phyloP scores from a whole-genome alignment of 441 rosid genomes.

The Arabidopsis lyrata region DNA sequence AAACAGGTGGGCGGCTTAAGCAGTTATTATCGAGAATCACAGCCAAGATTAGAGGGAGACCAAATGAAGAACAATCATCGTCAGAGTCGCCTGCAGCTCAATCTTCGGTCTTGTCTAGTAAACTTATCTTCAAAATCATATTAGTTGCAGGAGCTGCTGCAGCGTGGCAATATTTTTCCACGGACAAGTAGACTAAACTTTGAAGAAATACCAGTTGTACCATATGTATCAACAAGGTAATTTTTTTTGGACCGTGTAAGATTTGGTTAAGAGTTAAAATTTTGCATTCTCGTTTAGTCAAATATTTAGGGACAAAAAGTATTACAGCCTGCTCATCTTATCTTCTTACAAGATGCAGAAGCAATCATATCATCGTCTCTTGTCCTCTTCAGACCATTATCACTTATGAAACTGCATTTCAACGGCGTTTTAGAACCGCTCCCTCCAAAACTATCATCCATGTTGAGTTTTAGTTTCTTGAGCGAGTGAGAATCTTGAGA shows the following conservation, averaged over 20 bases:
- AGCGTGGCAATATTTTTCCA: slow-evolving; percentile 68
- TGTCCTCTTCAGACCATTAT: slow-evolving; percentile 38
- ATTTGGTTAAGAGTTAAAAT: slow-evolving; percentile 26
- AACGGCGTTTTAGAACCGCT: neutral
- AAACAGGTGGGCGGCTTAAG: slow-evolving; percentile 50
- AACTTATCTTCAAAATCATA: slow-evolving; percentile 61
- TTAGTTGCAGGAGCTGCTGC: slow-evolving; percentile 71
- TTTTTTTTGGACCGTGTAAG: slow-evolving; percentile 23
- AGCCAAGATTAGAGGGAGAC: slow-evolving; percentile 74
- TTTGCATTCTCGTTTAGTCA: slow-evolving; percentile 25
- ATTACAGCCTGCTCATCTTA: slow-evolving; percentile 18
- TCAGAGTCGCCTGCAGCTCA: slow-evolving; percentile 36
- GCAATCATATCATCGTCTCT: slow-evolving; percentile 39
- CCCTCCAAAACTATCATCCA: slow-evolving; percentile 36
- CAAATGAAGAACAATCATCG: slow-evolving; percentile 39
- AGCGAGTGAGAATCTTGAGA: slow-evolving; percentile 49
- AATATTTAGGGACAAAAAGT: slow-evolving; percentile 1
- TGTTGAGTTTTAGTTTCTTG: slow-evolving; percentile 58
- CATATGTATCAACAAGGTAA: slow-evolving; percentile 30
- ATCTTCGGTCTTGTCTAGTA: slow-evolving; percentile 55
- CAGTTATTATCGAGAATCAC: slow-evolving; percentile 55
- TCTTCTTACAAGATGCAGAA: slow-evolving; percentile 35
- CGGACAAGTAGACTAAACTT: slow-evolving; percentile 35
- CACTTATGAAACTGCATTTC: slow-evolving; percentile 27
- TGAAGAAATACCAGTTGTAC: slow-evolving; percentile 33